phyloP scores from a whole-genome alignment of 345 rosid species.

The Punica granatum region DNA sequence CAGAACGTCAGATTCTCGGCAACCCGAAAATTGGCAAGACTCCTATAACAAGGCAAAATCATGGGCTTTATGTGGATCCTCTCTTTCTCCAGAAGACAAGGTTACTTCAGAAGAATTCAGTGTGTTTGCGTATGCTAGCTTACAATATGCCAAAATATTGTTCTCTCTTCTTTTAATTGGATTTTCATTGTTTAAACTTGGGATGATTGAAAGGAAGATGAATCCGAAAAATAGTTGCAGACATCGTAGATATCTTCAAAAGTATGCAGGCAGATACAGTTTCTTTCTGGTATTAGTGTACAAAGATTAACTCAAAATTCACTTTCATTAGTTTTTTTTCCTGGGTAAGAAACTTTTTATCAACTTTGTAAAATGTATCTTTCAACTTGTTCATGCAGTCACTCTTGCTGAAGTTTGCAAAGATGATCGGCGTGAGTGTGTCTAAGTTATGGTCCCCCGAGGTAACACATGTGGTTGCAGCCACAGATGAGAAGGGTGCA shows the following conservation, averaged over 20 bases:
- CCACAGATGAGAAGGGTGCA: conserved; percentile 58
- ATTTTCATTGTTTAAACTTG: not conserved
- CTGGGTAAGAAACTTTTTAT: not conserved
- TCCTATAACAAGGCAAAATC: conserved; percentile 23
- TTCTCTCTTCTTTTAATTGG: not conserved
- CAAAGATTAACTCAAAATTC: not conserved
- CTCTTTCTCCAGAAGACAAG: conserved; percentile 70
- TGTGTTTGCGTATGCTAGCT: too few relatives aligned
- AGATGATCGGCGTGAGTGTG: conserved; percentile 42
- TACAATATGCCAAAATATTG: not conserved
- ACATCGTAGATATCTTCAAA: too few relatives aligned
- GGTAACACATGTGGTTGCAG: conserved; percentile 84
- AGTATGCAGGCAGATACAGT: too few relatives aligned
- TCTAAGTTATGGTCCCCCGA: conserved; percentile 65
- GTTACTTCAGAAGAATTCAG: conserved; percentile 27
- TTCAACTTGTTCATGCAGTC: conserved; percentile 28
- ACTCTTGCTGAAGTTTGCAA: conserved; percentile 50
- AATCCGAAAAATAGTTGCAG: too few relatives aligned
- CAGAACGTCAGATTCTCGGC: conserved; percentile 33
- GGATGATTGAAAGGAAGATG: too few relatives aligned
- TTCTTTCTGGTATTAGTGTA: not conserved
- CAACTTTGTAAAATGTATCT: too few relatives aligned
- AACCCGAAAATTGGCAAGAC: conserved; percentile 20
- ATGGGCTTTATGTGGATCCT: conserved; percentile 81
- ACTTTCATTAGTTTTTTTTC: not conserved